Conservation (phyloP, 441 rosid genomes). For the Populus hybrid region DNA sequence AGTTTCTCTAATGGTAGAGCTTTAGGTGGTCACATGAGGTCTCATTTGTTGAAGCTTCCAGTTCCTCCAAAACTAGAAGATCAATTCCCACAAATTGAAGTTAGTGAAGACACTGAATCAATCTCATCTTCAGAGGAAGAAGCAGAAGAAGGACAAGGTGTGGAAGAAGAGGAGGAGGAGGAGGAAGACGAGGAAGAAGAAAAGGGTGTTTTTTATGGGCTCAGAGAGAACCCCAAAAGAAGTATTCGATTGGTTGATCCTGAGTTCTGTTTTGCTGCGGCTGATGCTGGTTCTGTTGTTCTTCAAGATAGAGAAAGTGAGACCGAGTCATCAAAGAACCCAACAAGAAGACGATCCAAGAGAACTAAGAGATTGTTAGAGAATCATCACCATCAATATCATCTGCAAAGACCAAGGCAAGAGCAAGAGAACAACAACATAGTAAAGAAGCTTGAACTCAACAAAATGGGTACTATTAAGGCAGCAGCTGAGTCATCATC, state of each 20-base stretch:
- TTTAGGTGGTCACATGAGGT: conserved; percentile 87
- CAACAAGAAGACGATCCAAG: conserved; percentile 66
- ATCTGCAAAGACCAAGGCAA: conserved; percentile 6
- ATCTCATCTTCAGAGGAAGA: conserved; percentile 37
- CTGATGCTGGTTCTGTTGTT: conserved; percentile 49
- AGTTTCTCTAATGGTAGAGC: conserved; percentile 71
- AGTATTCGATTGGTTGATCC: conserved; percentile 59
- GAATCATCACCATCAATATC: conserved; percentile 19
- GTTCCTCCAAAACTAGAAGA: conserved; percentile 31
- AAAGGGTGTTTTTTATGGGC: conserved; percentile 29
- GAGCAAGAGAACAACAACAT: conserved; percentile 21
- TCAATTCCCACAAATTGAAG: conserved; percentile 29
- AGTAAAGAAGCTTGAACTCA: conserved; percentile 29
- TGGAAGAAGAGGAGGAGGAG: conserved; percentile 18
- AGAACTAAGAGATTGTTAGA: conserved; percentile 46
- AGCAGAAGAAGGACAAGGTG: conserved; percentile 13
- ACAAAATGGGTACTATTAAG: conserved; percentile 15
- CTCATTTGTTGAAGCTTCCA: conserved; percentile 63
- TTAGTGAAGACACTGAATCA: conserved; percentile 34
- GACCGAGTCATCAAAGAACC: conserved; percentile 76
- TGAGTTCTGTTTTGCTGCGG: conserved; percentile 48
- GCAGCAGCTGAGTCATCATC: conserved; percentile 11
- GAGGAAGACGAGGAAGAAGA: conserved; percentile 16
- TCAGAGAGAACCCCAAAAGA: conserved; percentile 59
- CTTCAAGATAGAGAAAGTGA: conserved; percentile 76